Evolutionary conservation across 371 early-diverging fungal genomes (phyloP), one percentile per base, ranked within the genome.

Genomic region (Paraphysoderma sedebokerense): DNA sequence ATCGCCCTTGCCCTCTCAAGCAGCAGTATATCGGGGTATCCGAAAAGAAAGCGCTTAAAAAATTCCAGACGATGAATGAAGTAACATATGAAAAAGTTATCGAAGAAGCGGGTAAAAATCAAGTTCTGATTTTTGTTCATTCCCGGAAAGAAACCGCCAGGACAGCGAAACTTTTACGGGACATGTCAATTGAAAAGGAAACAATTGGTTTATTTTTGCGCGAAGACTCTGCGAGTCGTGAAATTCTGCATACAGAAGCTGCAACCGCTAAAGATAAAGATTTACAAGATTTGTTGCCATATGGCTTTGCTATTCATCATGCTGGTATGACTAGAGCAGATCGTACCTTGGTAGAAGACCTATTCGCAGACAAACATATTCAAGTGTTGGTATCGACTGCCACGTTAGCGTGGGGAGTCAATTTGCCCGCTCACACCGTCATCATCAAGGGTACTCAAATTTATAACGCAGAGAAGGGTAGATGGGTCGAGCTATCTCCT

Each of bases 341-440:
- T 59, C 87, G 99, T 62, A 80, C 82, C 8, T 59, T 84, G 30
- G 90, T 93, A 15, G 99, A 99, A 67, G 84, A 91, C 26, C 57
- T 92, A 56, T 99, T 98, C 65, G 77, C 74, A 20, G 86, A 82
- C 41, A 86, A 87, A 1, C 85, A 87, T 48, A 68, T 99, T 50
- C 81, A 87, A 63, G 89, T 98, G 15, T 74, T 99, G 38, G 87
- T 92, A 31, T 91, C 89, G 4, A 99, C 99, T 9, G 92, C 98
- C 13, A 99, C 99, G 0, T 70, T 99, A 40, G 99, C 99, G 28
- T 98, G 99, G 98, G 99, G 99, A 67, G 99, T 99, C 48, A 99
- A 99, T 61, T 75, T 99, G 55, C 99, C 99, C 23, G 99, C 99
- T 15, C 91, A 98, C 61, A 82, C 92, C 2, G 99, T 98, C 40